Evolutionary conservation across 2,329 filamentous ascomycete genomes (phyloP).

Genomic region (Microdochium trichocladiopsis): DNA sequence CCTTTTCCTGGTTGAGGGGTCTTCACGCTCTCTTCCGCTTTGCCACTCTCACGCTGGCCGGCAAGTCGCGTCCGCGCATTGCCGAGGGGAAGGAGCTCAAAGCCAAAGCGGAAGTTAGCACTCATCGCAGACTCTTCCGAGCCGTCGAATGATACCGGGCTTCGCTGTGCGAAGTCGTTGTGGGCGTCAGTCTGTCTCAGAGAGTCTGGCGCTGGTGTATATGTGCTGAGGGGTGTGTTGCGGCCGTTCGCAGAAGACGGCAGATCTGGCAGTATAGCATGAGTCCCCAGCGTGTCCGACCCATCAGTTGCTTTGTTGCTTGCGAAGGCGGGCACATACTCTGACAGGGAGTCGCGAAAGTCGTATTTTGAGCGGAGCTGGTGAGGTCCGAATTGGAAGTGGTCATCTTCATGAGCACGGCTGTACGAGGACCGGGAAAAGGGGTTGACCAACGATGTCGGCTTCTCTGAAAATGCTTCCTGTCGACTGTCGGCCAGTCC

Average conservation of each 20-base stretch:
- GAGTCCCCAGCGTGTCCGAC: not conserved
- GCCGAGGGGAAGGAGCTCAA: conserved; percentile 16
- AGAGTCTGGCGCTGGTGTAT: conserved; percentile 1
- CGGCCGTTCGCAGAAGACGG: not conserved
- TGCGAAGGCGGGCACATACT: conserved; percentile 9
- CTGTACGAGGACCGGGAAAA: conserved; percentile 6
- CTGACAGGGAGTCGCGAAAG: conserved; percentile 20
- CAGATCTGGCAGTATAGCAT: not conserved
- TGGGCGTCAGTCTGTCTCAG: conserved; percentile 1
- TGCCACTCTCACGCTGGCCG: conserved; percentile 13
- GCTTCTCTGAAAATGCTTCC: not conserved
- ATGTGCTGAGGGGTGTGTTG: not conserved
- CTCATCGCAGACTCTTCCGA: conserved; percentile 1
- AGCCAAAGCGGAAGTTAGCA: conserved; percentile 14
- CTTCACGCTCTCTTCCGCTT: conserved; percentile 12
- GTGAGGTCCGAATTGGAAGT: conserved; percentile 9
- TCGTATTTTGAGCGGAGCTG: conserved; percentile 14
- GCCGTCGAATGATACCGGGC: conserved; percentile 3
- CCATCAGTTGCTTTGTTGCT: conserved; percentile 6
- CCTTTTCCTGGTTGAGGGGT: conserved; percentile 8
- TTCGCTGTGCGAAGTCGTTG: conserved; percentile 4
- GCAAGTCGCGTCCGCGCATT: conserved; percentile 14
- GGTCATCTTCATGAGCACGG: conserved; percentile 4
- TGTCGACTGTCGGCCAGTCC: not conserved
- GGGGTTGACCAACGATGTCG: conserved; percentile 6